A percentile compares a stretch with the other conserved stretches of the same genome.
These are phyloP conservation scores for Arthroderma uncinatum DNA, from an alignment of 2,329 filamentous ascomycete species.

Conservation along the genomic window DNA sequence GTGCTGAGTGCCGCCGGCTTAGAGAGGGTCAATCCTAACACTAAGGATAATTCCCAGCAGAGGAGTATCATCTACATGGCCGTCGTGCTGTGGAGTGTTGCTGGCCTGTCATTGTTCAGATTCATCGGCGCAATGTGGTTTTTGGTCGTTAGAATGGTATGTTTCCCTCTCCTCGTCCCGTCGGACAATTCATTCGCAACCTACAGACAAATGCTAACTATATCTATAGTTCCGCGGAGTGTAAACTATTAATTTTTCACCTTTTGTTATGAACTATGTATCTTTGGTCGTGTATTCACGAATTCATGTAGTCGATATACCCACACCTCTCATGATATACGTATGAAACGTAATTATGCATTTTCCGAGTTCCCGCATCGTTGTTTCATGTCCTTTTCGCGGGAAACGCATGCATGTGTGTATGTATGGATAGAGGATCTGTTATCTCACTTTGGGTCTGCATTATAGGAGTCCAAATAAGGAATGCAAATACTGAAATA, in stretches of 20 bases:
- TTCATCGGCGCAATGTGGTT: slow-evolving; percentile 88
- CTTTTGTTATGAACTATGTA: background rate
- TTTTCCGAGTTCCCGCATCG: background rate
- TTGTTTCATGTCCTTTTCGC: background rate
- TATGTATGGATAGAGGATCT: background rate
- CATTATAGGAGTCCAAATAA: background rate
- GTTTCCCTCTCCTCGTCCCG: slow-evolving; percentile 25
- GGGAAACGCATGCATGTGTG: background rate
- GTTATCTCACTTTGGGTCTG: background rate
- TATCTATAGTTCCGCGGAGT: slow-evolving; percentile 42
- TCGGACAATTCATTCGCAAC: background rate
- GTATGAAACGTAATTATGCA: background rate
- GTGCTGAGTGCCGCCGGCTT: slow-evolving; percentile 79
- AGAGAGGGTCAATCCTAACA: slow-evolving; percentile 48
- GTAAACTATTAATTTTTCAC: slow-evolving; percentile 19
- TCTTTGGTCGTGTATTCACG: background rate
- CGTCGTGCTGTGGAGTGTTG: slow-evolving; percentile 81
- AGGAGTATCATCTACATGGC: slow-evolving; percentile 74
- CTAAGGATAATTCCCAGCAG: slow-evolving; percentile 38
- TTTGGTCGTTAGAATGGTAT: slow-evolving; percentile 76
- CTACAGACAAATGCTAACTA: background rate
- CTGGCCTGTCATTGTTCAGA: slow-evolving; percentile 70
- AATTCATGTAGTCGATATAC: slow-evolving; percentile 1
- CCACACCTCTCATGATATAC: background rate
- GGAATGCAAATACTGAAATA: background rate